Base-by-base conservation (phyloP, 176 grass and related monocot genomes). In the Sorghum bicolor region DNA sequence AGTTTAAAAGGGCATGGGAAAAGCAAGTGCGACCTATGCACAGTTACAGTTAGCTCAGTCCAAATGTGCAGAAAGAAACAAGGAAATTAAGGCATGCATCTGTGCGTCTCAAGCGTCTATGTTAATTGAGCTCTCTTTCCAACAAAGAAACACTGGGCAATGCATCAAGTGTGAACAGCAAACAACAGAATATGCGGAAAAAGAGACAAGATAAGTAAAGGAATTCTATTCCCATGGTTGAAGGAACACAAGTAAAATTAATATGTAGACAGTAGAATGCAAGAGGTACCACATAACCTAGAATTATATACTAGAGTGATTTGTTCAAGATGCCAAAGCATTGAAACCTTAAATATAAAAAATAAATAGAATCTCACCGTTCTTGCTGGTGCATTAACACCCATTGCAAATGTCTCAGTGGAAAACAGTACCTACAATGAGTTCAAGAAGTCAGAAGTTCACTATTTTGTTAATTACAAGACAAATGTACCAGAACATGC, bases 341-440 rank as follows among this genome's bases (percentile, higher is more conserved):
- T 48, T 52, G 24, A 83, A 85, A 62, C 19, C 60, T 22, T 70
- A 25, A 40, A 6, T 85, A 64, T 77, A 72, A 72, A 44, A 67
- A 79, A 83, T 7, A 75, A 26, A 61, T 63, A 76, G 69, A 80
- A 70, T 78, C 92, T 83, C 72, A 97, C 94, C 77, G 92, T 95
- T 81, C 96, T 94, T 73, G 96, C 96, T 63, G 92, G 96, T 45
- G 96, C 96, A 86, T 98, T 98, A 66, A 98, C 95, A 84, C 96
- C 96, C 96, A 98, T 98, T 45, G 92, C 96, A 91, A 98, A 98
- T 78, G 96, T 98, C 85, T 98, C 96, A 2, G 96, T 95, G 52
- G 96, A 98, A 90, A 98, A 98, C 20, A 98, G 39, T 79, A 98
- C 92, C 96, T 98, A 80, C 40, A 88, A 86, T n/a, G 13, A 90